Conservation (phyloP, 371 early-diverging fungal genomes). For the Circinella umbellata region DNA sequence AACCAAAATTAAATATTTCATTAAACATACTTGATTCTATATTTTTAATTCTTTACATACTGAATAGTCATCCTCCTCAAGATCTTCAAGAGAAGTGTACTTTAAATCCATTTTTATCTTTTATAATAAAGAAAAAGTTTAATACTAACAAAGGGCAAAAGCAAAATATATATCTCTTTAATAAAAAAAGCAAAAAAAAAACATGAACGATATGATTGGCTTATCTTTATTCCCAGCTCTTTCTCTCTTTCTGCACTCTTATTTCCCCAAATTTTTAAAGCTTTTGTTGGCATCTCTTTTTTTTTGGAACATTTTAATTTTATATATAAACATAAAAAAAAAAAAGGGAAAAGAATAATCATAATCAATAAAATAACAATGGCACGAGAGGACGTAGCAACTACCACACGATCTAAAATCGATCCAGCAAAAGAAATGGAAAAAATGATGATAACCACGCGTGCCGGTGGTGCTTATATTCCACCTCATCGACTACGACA, state of each 20-base stretch:
- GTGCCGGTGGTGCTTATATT: slow-evolving; percentile 88
- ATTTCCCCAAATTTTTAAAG: too few species aligned
- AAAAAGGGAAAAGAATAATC: not conserved
- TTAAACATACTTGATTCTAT: too few species aligned
- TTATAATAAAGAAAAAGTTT: too few species aligned
- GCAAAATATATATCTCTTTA: too few species aligned
- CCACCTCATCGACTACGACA: slow-evolving; percentile 88
- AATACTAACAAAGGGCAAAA: too few species aligned
- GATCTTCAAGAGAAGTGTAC: not conserved
- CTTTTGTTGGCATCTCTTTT: too few species aligned
- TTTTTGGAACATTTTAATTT: too few species aligned
- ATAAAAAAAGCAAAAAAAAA: not conserved
- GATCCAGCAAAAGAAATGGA: slow-evolving; percentile 34
- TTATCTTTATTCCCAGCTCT: too few species aligned
- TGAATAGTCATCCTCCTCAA: not conserved
- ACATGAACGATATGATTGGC: too few species aligned
- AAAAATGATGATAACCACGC: slow-evolving; percentile 37
- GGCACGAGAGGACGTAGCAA: slow-evolving; percentile 6
- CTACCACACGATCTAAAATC: not conserved
- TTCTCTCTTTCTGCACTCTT: too few species aligned
- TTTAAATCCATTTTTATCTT: not conserved
- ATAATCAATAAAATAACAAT: not conserved
- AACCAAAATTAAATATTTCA: too few species aligned
- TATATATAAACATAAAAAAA: too few species aligned
- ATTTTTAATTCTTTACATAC: not conserved